Conservation (phyloP, 139 green algal genomes). For the Chlamydomonas schloesseri region DNA sequence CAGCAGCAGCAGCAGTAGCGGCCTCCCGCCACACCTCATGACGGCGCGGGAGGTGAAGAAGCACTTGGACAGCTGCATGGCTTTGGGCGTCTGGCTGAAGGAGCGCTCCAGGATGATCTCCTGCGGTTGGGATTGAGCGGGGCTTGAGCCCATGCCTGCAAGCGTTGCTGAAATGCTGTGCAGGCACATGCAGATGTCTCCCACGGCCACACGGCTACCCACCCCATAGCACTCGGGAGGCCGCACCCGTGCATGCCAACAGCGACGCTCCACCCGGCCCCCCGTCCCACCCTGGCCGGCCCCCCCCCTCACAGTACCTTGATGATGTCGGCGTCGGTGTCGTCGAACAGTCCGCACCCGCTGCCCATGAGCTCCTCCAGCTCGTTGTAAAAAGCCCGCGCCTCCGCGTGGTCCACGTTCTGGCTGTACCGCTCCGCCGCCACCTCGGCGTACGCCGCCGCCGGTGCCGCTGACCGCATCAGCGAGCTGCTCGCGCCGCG, state of each 20-base stretch:
- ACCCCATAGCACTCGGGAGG: too few species aligned
- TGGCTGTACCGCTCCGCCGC: conserved; percentile 17
- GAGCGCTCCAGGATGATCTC: conserved; percentile 33
- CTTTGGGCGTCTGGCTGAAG: conserved; percentile 25
- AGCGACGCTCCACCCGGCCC: too few species aligned
- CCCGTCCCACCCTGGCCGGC: too few species aligned
- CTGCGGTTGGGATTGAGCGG: not conserved
- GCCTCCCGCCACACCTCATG: not conserved
- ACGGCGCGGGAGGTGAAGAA: conserved; percentile 37
- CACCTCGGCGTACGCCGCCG: not conserved
- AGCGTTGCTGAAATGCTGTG: too few species aligned
- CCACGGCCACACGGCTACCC: too few species aligned
- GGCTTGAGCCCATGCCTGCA: too few species aligned
- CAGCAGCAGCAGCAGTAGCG: too few species aligned
- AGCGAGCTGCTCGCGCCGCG: not conserved
- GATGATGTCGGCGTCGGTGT: conserved; percentile 33
- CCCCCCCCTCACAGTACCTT: too few species aligned
- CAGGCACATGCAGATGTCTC: too few species aligned
- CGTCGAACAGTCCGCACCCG: conserved; percentile 48
- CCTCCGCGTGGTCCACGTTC: not conserved
- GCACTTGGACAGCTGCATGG: conserved; percentile 23
- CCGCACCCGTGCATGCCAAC: too few species aligned
- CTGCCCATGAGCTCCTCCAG: conserved; percentile 15
- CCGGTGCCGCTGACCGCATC: not conserved
- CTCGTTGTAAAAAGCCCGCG: conserved; percentile 27